A percentile compares a stretch with the other conserved stretches of the same genome.
Evolutionary conservation across 148 eudicot species (phyloP).

Genomic region (Drosera capensis): DNA sequence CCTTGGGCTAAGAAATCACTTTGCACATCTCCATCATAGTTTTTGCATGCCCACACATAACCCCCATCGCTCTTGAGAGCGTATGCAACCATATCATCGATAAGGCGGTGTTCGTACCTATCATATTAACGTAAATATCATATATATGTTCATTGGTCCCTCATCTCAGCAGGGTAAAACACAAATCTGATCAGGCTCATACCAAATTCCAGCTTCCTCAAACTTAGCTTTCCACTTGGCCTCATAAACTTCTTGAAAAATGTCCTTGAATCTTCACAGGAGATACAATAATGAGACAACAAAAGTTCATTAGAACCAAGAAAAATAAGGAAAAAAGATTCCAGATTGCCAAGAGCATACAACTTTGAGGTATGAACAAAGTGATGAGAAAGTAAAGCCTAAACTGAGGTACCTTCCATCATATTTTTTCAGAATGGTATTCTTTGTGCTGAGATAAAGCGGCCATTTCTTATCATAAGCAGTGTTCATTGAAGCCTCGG

Average conservation of each 20-base stretch:
- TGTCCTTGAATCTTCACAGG: conserved; percentile 69
- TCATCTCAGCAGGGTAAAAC: neutral
- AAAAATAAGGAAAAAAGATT: no score
- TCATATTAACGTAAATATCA: conserved; percentile 4
- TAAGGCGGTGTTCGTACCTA: conserved; percentile 97
- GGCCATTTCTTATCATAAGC: conserved; percentile 89
- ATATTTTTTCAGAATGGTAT: conserved; percentile 87
- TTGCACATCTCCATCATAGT: conserved; percentile 95
- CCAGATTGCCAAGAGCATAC: conserved; percentile 1
- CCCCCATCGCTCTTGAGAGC: conserved; percentile 94
- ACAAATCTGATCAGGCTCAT: conserved; percentile 8
- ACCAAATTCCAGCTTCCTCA: conserved; percentile 89
- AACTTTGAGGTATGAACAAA: neutral
- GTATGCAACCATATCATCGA: conserved; percentile 98
- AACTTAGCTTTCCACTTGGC: conserved; percentile 59
- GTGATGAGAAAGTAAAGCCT: neutral
- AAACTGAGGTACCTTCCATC: conserved; percentile 52
- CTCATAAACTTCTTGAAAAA: conserved; percentile 86
- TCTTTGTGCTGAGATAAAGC: conserved; percentile 90
- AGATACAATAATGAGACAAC: neutral
- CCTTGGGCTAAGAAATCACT: conserved; percentile 97
- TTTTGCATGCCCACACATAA: conserved; percentile 98
- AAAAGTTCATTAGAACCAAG: conserved; percentile 1
- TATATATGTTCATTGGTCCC: neutral
- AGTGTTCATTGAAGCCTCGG: conserved; percentile 85